phyloP scores from a whole-genome alignment of 2,329 filamentous ascomycete genomes.

The Macrophomina tecta region DNA sequence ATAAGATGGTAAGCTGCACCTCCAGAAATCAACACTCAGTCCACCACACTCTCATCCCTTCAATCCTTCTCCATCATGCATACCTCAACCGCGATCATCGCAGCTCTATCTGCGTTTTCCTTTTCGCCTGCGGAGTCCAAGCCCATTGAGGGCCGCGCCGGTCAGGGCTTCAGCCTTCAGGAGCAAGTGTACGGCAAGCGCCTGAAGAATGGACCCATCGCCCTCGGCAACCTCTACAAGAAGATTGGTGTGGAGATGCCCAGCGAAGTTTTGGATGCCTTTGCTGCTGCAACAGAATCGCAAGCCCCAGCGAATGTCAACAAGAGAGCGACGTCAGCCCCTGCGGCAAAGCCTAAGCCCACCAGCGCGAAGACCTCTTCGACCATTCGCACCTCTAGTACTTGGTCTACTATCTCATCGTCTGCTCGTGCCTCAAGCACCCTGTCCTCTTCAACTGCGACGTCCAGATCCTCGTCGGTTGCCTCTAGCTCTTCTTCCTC shows the following conservation, averaged over 20 bases:
- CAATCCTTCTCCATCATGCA: constrained; percentile 1
- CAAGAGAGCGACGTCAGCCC: background rate
- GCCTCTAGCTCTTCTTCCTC: background rate
- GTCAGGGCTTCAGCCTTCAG: background rate
- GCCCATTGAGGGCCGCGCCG: background rate
- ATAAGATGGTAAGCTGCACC: constrained; percentile 1
- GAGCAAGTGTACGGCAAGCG: constrained; percentile 10
- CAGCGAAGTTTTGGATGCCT: background rate
- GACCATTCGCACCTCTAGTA: background rate
- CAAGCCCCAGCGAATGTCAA: background rate
- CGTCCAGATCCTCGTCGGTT: background rate
- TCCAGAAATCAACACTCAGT: background rate
- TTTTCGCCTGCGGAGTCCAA: background rate
- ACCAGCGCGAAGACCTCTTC: background rate
- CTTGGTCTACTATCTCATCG: background rate
- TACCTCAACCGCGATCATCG: background rate
- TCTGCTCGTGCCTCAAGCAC: background rate
- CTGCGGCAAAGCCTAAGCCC: constrained; percentile 2
- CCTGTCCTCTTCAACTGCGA: background rate
- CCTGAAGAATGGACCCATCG: constrained; percentile 12
- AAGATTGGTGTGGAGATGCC: constrained; percentile 8
- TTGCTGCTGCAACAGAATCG: constrained; percentile 1
- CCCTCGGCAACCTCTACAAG: constrained; percentile 10
- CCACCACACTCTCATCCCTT: background rate
- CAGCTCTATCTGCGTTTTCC: constrained; percentile 16